These are phyloP conservation scores for Candida stauntonica DNA, from an alignment of 805 yeast species.

Conservation along the genomic window DNA sequence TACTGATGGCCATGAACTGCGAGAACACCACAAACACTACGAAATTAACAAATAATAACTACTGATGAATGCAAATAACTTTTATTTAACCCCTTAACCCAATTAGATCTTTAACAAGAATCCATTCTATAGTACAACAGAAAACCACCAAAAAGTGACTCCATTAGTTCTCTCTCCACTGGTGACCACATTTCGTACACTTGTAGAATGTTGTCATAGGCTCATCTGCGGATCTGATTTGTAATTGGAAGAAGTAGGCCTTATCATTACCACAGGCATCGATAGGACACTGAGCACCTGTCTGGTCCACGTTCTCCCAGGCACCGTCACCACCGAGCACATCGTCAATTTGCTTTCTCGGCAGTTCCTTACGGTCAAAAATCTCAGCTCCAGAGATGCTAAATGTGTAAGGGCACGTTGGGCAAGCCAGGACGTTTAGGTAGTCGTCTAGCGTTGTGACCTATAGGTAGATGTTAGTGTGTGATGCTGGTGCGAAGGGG, in stretches of 20 bases:
- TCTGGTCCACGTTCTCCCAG: conserved; percentile 98
- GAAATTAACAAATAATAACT: no score
- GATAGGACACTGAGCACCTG: conserved; percentile 86
- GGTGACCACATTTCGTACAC: conserved; percentile 88
- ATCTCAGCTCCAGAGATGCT: conserved; percentile 80
- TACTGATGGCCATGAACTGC: no score
- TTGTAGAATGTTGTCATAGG: conserved; percentile 98
- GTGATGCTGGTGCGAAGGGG: no score
- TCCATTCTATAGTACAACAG: no score
- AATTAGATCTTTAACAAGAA: no score
- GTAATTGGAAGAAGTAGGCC: conserved; percentile 95
- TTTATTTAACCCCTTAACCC: no score
- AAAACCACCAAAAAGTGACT: no score
- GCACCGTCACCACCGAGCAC: conserved; percentile 96
- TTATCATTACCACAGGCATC: conserved; percentile 82
- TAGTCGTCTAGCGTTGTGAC: conserved; percentile 5
- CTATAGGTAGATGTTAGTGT: conserved; percentile 2
- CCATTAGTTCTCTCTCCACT: conserved; percentile 97
- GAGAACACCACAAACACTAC: no score
- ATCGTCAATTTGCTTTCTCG: conserved; percentile 90
- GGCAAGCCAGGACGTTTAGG: conserved; percentile 41
- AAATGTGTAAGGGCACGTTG: conserved; percentile 94
- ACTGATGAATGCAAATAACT: no score
- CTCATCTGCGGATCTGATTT: conserved; percentile 97
- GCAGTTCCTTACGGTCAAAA: conserved; percentile 77